Evolutionary conservation across 768 basidiomycete species (phyloP).

Genomic region (Termitomyces eurrhizus): DNA sequence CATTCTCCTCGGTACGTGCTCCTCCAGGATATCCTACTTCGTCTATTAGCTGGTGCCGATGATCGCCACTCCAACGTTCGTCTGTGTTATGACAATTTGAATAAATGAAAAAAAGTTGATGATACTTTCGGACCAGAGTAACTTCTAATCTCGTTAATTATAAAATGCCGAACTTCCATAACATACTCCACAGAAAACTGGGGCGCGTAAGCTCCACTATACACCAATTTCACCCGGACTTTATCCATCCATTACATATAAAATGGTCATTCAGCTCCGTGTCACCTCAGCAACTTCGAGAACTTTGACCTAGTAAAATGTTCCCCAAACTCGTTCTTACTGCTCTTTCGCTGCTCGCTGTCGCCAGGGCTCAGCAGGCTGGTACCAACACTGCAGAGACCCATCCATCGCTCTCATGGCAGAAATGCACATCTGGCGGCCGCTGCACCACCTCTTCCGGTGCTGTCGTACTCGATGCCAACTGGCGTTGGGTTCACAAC

Average conservation of each 20-base stretch:
- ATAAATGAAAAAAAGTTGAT: background rate
- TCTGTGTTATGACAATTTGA: background rate
- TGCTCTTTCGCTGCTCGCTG: conserved; percentile 26
- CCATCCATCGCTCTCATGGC: conserved; percentile 39
- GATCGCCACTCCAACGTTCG: background rate
- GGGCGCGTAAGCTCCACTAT: background rate
- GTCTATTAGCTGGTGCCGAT: background rate
- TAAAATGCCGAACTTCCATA: background rate
- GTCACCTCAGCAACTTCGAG: background rate
- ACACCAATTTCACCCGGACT: conserved; percentile 3
- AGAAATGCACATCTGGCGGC: conserved; percentile 47
- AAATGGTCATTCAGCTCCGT: background rate
- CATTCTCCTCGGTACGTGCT: background rate
- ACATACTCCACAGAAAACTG: background rate
- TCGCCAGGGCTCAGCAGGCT: conserved; percentile 39
- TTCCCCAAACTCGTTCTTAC: conserved; percentile 16
- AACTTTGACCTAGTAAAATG: background rate
- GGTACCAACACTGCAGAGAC: conserved; percentile 41
- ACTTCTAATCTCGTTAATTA: background rate
- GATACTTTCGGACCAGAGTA: background rate
- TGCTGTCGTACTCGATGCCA: conserved; percentile 47
- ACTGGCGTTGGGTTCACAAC: conserved; percentile 54
- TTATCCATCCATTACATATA: background rate
- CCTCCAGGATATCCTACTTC: background rate
- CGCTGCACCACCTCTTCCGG: conserved; percentile 35